These are phyloP conservation scores for Cladosporium sphaerospermum DNA, from an alignment of 2,329 filamentous ascomycete species.

Conservation along the genomic window DNA sequence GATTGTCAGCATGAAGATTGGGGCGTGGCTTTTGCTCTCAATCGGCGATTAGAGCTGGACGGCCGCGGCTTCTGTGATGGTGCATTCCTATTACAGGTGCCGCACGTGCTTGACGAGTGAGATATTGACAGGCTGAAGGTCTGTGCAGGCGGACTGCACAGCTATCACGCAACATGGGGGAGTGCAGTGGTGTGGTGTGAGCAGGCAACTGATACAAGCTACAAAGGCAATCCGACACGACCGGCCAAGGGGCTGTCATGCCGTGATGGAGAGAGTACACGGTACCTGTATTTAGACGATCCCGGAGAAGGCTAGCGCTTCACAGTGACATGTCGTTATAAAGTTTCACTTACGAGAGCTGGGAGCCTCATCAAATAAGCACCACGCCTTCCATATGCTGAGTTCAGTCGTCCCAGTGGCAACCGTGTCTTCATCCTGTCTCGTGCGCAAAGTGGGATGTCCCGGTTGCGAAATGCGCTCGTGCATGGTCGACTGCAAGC, in stretches of 20 bases:
- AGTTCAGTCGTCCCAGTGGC: not conserved
- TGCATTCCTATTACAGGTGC: conserved; percentile 2
- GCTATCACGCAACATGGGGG: not conserved
- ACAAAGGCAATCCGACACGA: not conserved
- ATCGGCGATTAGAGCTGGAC: conserved; percentile 7
- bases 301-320: not conserved
- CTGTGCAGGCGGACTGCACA: conserved; percentile 2
- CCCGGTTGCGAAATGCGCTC: too few species aligned
- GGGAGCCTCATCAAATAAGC: too few species aligned
- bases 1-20: conserved; percentile 2
- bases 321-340: not conserved
- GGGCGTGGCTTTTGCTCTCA: not conserved
- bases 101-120: conserved; percentile 4
- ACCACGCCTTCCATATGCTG: too few species aligned
- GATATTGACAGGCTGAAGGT: conserved; percentile 1
- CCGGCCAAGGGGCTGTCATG: not conserved
- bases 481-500: not conserved
- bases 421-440: not conserved
- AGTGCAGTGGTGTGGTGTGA: conserved; percentile 2
- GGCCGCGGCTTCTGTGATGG: not conserved
- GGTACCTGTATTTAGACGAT: not conserved
- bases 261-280: not conserved
- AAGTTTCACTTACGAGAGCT: too few species aligned
- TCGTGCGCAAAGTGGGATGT: not conserved
- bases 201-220: not conserved